Base-by-base conservation (phyloP, 306 rosid genomes). In the Cicer arietinum region DNA sequence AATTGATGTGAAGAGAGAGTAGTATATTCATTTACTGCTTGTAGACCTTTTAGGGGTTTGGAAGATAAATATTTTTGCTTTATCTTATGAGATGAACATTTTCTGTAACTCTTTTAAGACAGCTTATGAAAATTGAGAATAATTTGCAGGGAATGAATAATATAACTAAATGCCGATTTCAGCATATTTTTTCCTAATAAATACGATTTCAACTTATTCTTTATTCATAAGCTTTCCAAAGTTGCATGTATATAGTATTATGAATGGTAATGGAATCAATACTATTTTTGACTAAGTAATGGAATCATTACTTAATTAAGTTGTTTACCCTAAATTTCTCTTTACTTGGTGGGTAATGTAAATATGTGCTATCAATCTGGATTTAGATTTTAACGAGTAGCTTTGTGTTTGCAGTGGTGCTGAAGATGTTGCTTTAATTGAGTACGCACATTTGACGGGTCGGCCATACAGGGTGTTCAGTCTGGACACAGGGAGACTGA, bases 391-490 rank as follows among this genome's bases (percentile, higher is more conserved):
- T 88, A 79, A 89, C 17, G 4, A 5, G 17, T 11, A 14, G 6
- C 18, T 47, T 75, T 69, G 13, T 6, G 8, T 72, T 70, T 81
- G 85, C 93, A 94, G 99, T 82, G 97, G 99, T 17, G 97, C 99
- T 53, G 99, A 94, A 86, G 99, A 94, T 82, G 96, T 94, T 74
- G 96, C 90, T 60, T 76, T 94, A 80, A 92, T 94, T 7, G 99
- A 94, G 90, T 94, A 94, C 10, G 99, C 99, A 0, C 96, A 76
- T 78, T 84, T 94, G 81, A 94, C 99, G 8, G 99, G 99, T 5
- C 85, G 97, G 44, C 97, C 99, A 57, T 94, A 74, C 72, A 81
- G 99, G 83, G 97, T 94, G 18, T 94, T 94, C 81, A 94, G 99
- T 74, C 74, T 94, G 77, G 99, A 92, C 83, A 95, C 99, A 0